phyloP scores from a whole-genome alignment of 176 grass and related monocot species.

The Eragrostis curvula region DNA sequence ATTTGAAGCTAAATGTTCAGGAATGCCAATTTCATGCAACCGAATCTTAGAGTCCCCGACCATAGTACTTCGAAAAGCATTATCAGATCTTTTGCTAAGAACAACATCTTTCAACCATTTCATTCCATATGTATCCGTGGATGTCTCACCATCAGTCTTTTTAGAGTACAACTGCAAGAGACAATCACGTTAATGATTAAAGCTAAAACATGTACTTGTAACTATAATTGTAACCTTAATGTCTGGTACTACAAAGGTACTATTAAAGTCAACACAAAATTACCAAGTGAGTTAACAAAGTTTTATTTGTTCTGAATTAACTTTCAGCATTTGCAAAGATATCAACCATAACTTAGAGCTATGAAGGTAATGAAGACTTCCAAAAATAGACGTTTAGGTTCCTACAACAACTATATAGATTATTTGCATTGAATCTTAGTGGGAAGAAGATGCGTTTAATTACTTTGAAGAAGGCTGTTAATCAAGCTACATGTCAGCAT shows the following conservation, averaged over 20 bases:
- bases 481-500: slow-evolving; percentile 24
- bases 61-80: slow-evolving; percentile 83
- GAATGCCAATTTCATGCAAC: slow-evolving; percentile 79
- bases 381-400: slow-evolving; percentile 13
- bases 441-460: slow-evolving; percentile 12
- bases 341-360: slow-evolving; percentile 11
- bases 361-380: background rate
- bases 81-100: slow-evolving; percentile 88
- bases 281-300: background rate
- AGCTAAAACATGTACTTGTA: slow-evolving; percentile 5
- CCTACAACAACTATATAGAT: background rate
- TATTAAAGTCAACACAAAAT: slow-evolving; percentile 15
- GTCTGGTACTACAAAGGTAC: background rate
- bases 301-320: background rate
- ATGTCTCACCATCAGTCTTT: slow-evolving; percentile 62
- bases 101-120: slow-evolving; percentile 91
- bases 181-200: slow-evolving; percentile 21
- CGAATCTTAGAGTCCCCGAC: slow-evolving; percentile 87
- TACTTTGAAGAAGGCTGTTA: slow-evolving; percentile 2
- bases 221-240: slow-evolving; percentile 1
- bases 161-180: slow-evolving; percentile 68
- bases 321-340: background rate
- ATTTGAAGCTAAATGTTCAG: slow-evolving; percentile 60
- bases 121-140: slow-evolving; percentile 59
- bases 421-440: slow-evolving; percentile 7